Conservation (phyloP, 495 filamentous ascomycete genomes). For the Penicillium manginii region DNA sequence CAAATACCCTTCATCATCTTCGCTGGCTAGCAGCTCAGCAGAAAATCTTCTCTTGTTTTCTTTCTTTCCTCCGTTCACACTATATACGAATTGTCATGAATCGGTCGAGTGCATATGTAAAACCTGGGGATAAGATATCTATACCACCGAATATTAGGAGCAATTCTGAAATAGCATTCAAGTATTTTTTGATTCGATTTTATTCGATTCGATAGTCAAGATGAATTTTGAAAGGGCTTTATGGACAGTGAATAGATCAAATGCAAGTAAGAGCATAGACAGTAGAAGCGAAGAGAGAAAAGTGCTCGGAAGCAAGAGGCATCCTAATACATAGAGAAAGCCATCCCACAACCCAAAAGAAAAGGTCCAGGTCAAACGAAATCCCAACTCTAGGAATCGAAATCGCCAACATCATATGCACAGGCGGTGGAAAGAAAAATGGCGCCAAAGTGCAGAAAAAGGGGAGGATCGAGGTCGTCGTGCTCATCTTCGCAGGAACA, state of each 20-base stretch:
- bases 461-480: conserved; percentile 14
- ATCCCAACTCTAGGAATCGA: conserved; percentile 10
- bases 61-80: too few species aligned
- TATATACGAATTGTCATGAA: too few species aligned
- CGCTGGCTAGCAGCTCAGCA: background rate
- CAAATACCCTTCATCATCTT: background rate
- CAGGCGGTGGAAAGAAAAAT: background rate
- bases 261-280: conserved; percentile 2
- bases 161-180: background rate
- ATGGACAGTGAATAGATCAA: conserved; percentile 9
- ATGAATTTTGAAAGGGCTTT: conserved; percentile 6
- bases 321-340: background rate
- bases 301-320: background rate
- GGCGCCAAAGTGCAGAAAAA: conserved; percentile 4
- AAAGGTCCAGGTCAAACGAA: conserved; percentile 1
- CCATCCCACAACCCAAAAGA: background rate
- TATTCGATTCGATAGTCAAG: background rate
- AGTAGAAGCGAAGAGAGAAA: conserved; percentile 8
- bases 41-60: too few species aligned
- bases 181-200: background rate
- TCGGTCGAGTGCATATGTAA: too few species aligned
- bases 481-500: conserved; percentile 25
- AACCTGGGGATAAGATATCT: background rate
- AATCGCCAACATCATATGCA: conserved; percentile 10
- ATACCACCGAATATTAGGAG: background rate